Base-by-base conservation (phyloP, 495 filamentous ascomycete genomes). In the Venustampulla echinocandica region DNA sequence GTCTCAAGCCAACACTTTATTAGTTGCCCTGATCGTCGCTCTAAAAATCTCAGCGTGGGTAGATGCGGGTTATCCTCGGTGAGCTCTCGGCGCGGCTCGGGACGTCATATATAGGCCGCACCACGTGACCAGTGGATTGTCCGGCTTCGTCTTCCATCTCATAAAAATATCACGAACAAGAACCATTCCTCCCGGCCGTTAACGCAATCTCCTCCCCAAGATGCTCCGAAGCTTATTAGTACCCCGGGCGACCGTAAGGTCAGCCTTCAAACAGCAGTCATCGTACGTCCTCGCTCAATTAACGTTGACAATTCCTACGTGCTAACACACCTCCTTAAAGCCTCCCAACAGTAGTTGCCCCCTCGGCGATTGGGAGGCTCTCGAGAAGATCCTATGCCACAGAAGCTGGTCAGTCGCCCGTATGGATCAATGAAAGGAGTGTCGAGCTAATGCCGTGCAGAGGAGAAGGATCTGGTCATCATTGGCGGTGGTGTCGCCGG, bases 401-500 rank as follows among this genome's bases (percentile, higher is more conserved):
- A 57, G 76, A 88, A 68, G 71, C 86, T 65, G 82, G 87, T 92
- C 53, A 66, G 80, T 66, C 24, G 44, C 21, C 5, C 10, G 17
- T 32, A 10, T 17, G 18, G 17, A 39, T 43, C 19, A 15, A 21
- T 28, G 15, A 11, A 10, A 38, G 30, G 18, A 11, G 18, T 10
- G 6, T 18, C 0, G 10, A 35, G 30, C 47, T 60, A 25, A 60
- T 41, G 10, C 44, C 52, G 46, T 56, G 53, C 62, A 93, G 88
- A 87, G 59, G 84, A 90, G 63, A 84, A 89, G 61, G 89, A 95
- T 65, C 72, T 95, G 28, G 84, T 96, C 57, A 88, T 96, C 69
- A 90, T 95, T 59, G 92, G 92, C 61, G 92, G 92, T 64, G 92
- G 92, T 73, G 93, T 96, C 56, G 92, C 89, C 58, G 92, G 92